Evolutionary conservation across 1,139 yeast genomes (phyloP), one percentile per base, ranked within the genome.

Genomic region (Sugiyamaella pinicola): DNA sequence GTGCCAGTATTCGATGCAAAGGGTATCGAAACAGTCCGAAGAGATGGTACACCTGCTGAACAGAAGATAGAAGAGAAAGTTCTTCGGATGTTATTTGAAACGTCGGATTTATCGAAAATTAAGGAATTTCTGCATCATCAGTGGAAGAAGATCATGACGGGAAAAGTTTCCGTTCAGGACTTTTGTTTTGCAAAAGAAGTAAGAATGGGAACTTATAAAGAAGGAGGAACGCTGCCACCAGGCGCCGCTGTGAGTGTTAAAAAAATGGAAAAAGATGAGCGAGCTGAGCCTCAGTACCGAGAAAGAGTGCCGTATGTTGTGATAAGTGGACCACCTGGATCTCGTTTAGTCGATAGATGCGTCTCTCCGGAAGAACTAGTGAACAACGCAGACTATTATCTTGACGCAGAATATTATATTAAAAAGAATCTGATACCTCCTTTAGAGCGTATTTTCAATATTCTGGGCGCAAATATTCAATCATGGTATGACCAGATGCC

Each of bases 21-120:
- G 63, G 99, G 99, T 1, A 90, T 89, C 15, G 99, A 93, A 67
- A 93, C 98, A 0, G 87, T 93, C 0, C 70, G 99, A 56, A 74
- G 99, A 59, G 99, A 93, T 69, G 98, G 97, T 0, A 86, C 91
- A 15, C 96, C 96, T 0, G 96, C 96, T 0, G 96, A 87, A 61
- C 95, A 82, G 69, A 85, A 85, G 62, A 83, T 93, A 39, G 83
- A 88, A 22, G 96, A 88, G 58, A 80, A 81, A 56, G 72, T 87
- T 0, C 69, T 93, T 8, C 73, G 85, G 39, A 74, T 83, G 1
- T 69, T 93, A 4, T 93, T 93, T 66, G 85, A 85, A 19, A 81
- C 91, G 0, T 73, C 77, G 38, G 90, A 93, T 64, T 66, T 93
- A 13, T 83, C 96, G 0, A 56, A 67, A 39, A 87, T 91, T 4